Percentiles rank a stretch among this genome's conserved stretches.
Conservation (phyloP, 2,329 filamentous ascomycete species). For the Penicillium sp. region DNA sequence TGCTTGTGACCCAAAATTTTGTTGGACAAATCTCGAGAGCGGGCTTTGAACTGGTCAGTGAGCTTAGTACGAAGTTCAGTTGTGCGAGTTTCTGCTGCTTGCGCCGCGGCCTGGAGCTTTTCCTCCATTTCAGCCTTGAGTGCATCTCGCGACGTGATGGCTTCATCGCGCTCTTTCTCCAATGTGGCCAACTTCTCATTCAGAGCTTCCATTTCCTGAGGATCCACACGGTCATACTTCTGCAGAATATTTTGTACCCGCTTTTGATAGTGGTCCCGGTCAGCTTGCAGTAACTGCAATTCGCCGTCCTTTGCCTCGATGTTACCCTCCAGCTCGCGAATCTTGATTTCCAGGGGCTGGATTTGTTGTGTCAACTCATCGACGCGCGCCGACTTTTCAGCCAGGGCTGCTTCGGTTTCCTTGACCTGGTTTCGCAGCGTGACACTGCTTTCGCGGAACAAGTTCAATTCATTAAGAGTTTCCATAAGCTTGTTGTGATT, state of each 20-base stretch:
- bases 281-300: conserved; percentile 79
- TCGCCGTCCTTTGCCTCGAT: conserved; percentile 78
- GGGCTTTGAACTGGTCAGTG: conserved; percentile 49
- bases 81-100: conserved; percentile 43
- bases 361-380: conserved; percentile 69
- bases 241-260: conserved; percentile 91
- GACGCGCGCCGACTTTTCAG: conserved; percentile 67
- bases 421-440: conserved; percentile 82
- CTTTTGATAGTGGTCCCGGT: conserved; percentile 92
- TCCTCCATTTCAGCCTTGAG: conserved; percentile 48
- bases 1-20: conserved; percentile 49
- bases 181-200: conserved; percentile 68
- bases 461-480: conserved; percentile 89
- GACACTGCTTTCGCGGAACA: conserved; percentile 90
- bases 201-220: conserved; percentile 82
- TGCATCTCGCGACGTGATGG: conserved; percentile 49
- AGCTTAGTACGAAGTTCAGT: conserved; percentile 45
- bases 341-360: conserved; percentile 72
- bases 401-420: conserved; percentile 68
- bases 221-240: conserved; percentile 92
- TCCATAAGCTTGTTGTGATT: conserved; percentile 88
- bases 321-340: conserved; percentile 76
- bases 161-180: conserved; percentile 61
- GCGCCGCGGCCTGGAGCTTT: conserved; percentile 43
- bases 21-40: conserved; percentile 58